Percentiles rank a stretch among this genome's conserved stretches.
These are phyloP conservation scores for Rhododendron molle DNA, from an alignment of 148 eudicot genomes.

Conservation along the genomic window DNA sequence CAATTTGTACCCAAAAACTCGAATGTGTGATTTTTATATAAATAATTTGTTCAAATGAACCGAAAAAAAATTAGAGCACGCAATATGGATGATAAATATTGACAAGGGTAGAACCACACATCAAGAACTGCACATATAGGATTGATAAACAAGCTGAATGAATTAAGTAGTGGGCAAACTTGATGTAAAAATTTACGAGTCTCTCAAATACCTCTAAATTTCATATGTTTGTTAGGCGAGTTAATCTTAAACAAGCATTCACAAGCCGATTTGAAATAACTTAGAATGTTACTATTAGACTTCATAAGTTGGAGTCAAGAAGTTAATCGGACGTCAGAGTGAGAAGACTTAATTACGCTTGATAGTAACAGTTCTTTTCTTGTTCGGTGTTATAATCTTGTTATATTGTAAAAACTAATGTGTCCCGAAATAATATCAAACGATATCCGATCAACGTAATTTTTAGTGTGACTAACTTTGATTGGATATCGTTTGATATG, in stretches of 20 bases:
- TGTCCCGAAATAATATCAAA: no score
- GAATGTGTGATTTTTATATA: not conserved
- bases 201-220: no score
- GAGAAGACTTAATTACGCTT: not conserved
- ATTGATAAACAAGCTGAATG: not conserved
- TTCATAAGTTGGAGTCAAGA: no score
- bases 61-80: not conserved
- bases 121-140: no score
- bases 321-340: not conserved
- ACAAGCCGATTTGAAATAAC: no score
- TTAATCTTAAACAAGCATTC: no score
- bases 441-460: no score
- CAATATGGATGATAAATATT: not conserved
- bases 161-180: not conserved
- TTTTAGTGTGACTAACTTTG: not conserved
- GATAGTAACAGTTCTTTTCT: not conserved
- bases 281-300: no score
- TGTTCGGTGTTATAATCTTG: not conserved
- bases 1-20: no score
- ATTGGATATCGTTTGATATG: no score
- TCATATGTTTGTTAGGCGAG: no score
- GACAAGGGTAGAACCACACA: not conserved
- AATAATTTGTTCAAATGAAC: not conserved
- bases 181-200: not conserved
- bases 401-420: no score